Base-by-base conservation (phyloP, 2,329 filamentous ascomycete species). In the Orbilia quercus region DNA sequence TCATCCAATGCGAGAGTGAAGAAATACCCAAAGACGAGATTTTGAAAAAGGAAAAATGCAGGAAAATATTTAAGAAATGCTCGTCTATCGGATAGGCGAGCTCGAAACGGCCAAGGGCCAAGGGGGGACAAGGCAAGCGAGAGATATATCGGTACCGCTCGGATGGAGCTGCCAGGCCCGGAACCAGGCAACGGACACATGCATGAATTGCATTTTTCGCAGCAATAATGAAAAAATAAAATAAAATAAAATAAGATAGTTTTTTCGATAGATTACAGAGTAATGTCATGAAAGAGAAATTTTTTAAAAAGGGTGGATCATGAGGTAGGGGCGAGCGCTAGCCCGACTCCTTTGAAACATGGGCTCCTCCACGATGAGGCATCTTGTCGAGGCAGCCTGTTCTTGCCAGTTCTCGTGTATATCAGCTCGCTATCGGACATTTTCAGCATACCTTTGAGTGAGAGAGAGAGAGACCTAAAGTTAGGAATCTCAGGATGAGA, bases 51-150 rank as follows among this genome's bases (percentile, higher is more conserved):
- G 14, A 40, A 40, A 40, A 40, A 40, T 3, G 12, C n/a, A 45
- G 5, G 14, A 42, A 34, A 62, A 60, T 60, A 42, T 42, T n/a
- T n/a, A n/a, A n/a, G 51, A 47, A 47, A 18, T 20, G 45, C 7
- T 73, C 69, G 69, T 73, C 60, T 73, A 73, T 73, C 69, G 54
- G 69, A 65, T 73, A 73, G 60, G 69, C 69, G 69, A 73, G 60
- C 60, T 73, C 54, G 20, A 73, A 73, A 54, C 45, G 50, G 54
- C 47, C 20, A 47, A 34, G 59, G 66, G 44, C n/a, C n/a, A n/a
- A n/a, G n/a, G n/a, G n/a, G n/a, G n/a, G n/a, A n/a, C n/a, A 57
- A 50, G 48, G 63, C 59, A 72, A 58, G 59, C 57, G 55, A 47
- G 54, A 51, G 57, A 50, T 36, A 36, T 14, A 36, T 72, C 67